A percentile compares a stretch with the other conserved stretches of the same genome.
These are phyloP conservation scores for Clarireedia sp. DNA, from an alignment of 2,329 filamentous ascomycete genomes.

Conservation along the genomic window DNA sequence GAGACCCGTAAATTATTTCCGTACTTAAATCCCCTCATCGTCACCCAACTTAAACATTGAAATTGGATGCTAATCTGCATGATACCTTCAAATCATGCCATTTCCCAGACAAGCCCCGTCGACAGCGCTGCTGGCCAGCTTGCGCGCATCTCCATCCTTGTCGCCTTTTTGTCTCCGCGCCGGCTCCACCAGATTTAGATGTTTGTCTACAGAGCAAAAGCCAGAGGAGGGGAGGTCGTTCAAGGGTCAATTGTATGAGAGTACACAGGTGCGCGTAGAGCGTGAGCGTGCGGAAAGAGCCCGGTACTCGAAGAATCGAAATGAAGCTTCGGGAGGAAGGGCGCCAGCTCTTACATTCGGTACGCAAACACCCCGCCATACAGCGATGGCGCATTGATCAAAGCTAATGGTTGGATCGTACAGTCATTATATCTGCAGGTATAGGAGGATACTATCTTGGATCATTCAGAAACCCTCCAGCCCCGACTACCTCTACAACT, in stretches of 20 bases:
- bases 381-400: not conserved
- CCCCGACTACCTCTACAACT: constrained; percentile 48
- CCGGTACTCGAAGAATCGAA: constrained; percentile 38
- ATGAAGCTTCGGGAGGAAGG: constrained; percentile 33
- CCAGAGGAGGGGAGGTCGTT: constrained; percentile 33
- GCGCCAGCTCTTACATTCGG: constrained; percentile 48
- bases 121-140: constrained; percentile 18
- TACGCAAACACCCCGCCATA: constrained; percentile 28
- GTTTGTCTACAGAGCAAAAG: constrained; percentile 23
- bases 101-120: constrained; percentile 20
- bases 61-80: not conserved
- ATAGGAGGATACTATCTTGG: constrained; percentile 47
- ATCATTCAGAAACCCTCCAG: constrained; percentile 43
- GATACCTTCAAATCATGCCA: constrained; percentile 16
- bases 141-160: constrained; percentile 11
- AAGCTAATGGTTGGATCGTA: not conserved
- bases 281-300: constrained; percentile 47
- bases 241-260: constrained; percentile 52
- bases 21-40: not conserved
- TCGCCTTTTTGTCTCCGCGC: constrained; percentile 16
- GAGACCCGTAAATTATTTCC: not conserved
- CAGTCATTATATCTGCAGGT: constrained; percentile 25
- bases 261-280: constrained; percentile 45
- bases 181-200: constrained; percentile 12
- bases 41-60: not conserved